A percentile compares a stretch with the other conserved stretches of the same genome.
Evolutionary conservation across 345 rosid genomes (phyloP).

Genomic region (Brassica incana): DNA sequence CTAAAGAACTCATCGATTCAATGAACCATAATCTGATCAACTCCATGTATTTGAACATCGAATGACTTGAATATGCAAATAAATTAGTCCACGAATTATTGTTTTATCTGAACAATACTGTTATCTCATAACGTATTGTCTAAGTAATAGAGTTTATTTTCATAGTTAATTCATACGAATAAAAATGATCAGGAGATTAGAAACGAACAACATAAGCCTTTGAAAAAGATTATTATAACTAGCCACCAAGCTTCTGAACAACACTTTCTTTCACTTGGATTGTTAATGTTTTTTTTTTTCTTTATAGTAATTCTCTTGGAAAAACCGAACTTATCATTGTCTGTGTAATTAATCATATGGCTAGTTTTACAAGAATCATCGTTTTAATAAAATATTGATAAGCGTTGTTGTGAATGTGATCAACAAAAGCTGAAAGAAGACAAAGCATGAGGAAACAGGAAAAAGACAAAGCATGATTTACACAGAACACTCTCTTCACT

Average conservation of each 20-base stretch:
- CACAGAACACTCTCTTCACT: constrained; percentile 41
- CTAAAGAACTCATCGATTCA: background rate
- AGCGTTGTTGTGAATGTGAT: constrained; percentile 35
- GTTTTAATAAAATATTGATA: background rate
- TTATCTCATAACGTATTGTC: background rate
- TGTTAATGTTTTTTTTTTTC: background rate
- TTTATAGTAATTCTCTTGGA: constrained; percentile 24
- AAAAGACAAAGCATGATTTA: constrained; percentile 47
- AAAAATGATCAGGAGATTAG: background rate
- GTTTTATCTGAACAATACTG: background rate
- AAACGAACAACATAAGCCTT: background rate
- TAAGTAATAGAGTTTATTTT: background rate
- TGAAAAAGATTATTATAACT: background rate
- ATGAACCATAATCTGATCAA: background rate
- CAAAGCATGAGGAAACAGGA: constrained; percentile 44
- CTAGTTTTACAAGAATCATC: constrained; percentile 23
- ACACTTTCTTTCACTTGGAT: background rate
- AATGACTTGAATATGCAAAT: background rate
- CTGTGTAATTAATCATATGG: constrained; percentile 41
- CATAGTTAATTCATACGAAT: background rate
- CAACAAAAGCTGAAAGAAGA: constrained; percentile 42
- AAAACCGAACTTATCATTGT: constrained; percentile 34
- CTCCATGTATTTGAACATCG: background rate
- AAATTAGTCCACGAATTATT: background rate
- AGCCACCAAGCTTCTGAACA: background rate